A percentile compares a stretch with the other conserved stretches of the same genome.
phyloP scores from a whole-genome alignment of 768 basidiomycete genomes.

The Lentinus brumalis region DNA sequence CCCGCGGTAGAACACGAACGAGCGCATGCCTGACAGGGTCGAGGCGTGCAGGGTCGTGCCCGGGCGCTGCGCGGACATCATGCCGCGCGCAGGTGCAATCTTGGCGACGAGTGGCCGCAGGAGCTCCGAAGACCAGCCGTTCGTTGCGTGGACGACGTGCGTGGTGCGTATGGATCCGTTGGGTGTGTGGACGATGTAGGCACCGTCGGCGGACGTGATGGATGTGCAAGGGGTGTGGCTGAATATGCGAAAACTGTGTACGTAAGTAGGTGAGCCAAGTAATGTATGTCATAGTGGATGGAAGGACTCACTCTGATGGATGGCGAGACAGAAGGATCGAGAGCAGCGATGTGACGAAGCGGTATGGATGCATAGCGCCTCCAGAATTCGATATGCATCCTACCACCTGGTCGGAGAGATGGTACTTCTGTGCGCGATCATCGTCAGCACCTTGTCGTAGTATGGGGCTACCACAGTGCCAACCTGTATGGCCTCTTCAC shows the following conservation, averaged over 20 bases:
- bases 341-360: conserved; percentile 63
- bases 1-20: conserved; percentile 60
- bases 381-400: conserved; percentile 58
- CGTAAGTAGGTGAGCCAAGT: background rate
- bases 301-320: conserved; percentile 43
- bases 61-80: conserved; percentile 68
- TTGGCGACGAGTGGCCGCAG: conserved; percentile 62
- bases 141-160: conserved; percentile 83
- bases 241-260: conserved; percentile 55
- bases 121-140: conserved; percentile 79
- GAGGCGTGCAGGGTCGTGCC: conserved; percentile 37
- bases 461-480: conserved; percentile 7
- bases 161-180: conserved; percentile 55
- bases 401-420: conserved; percentile 44
- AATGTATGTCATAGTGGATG: background rate
- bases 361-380: conserved; percentile 71
- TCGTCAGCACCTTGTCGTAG: background rate
- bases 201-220: conserved; percentile 36
- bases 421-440: conserved; percentile 43
- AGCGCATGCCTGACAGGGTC: conserved; percentile 43
- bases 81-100: conserved; percentile 59
- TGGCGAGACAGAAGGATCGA: conserved; percentile 52
- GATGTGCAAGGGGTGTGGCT: conserved; percentile 64
- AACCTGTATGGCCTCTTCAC: conserved; percentile 38
- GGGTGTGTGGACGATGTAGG: conserved; percentile 62